Base-by-base conservation (phyloP, 164 flowering plant genomes). In the Magnolia changhungtana region DNA sequence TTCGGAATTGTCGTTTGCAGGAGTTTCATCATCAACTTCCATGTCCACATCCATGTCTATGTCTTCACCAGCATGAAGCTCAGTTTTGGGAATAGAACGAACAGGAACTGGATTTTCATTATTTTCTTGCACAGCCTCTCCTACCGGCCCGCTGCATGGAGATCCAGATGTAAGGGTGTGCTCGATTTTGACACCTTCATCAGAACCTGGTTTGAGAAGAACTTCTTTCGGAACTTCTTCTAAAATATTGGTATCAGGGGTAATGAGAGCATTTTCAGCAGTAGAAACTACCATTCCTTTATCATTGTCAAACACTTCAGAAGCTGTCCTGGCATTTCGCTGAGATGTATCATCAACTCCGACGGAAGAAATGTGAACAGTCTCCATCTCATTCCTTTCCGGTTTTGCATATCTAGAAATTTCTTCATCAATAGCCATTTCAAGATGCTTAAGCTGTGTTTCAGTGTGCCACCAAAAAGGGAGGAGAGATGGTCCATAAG, bases 1-100 rank as follows among this genome's bases (percentile, higher is more conserved):
- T 52, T 70, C 78, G 20, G 72, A 11, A 64, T 73, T 19, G 23
- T 65, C 24, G 37, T 73, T 73, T 51, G 80, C 64, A 73, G 87
- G 82, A 80, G 45, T 51, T 24, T 84, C 78, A 75, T 91, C 96
- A 80, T 95, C 99, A 80, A 93, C 92, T 82, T 95, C 99, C 98
- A 93, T 95, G 80, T 95, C 99, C 67, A 95, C 96, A 80, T 96
- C 99, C 97, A 96, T 92, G 83, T 93, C 98, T 21, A 82, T 83
- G 51, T 91, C 99, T 76, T 90, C 96, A 51, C 51, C 87, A 77
- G 80, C 72, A 65, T 80, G 75, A 37, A 72, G 77, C 58, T 58
- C 81, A 20, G 75, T 50, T 73, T 76, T 71, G 13, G 67, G 63
- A 77, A 69, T 55, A 10, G 74, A 67, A 66, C 78, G 82, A 73